Evolutionary conservation across 2,329 filamentous ascomycete species (phyloP).

Genomic region (Aotearoamyces nothofagi): DNA sequence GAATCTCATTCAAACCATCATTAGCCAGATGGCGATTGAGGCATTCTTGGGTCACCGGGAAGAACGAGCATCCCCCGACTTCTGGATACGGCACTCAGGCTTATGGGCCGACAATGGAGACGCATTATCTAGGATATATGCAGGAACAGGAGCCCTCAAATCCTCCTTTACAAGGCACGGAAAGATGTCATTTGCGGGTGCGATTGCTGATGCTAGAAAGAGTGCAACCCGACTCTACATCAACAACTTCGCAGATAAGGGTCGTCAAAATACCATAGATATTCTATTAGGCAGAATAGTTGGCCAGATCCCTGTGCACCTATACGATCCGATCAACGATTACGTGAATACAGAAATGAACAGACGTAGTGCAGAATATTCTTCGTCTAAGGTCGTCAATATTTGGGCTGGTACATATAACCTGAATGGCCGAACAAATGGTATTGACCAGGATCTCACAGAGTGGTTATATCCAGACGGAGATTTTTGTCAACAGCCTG

Average conservation of each 20-base stretch:
- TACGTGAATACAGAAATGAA: slow-evolving; percentile 65
- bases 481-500: slow-evolving; percentile 46
- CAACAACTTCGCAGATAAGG: slow-evolving; percentile 94
- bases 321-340: slow-evolving; percentile 93
- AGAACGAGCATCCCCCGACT: slow-evolving; percentile 57
- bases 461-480: slow-evolving; percentile 69
- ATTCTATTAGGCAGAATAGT: slow-evolving; percentile 76
- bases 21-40: slow-evolving; percentile 86
- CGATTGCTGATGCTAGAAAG: slow-evolving; percentile 89
- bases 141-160: slow-evolving; percentile 88
- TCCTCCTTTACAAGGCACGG: slow-evolving; percentile 88
- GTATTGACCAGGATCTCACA: slow-evolving; percentile 65
- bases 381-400: slow-evolving; percentile 55
- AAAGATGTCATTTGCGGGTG: slow-evolving; percentile 89
- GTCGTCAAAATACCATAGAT: slow-evolving; percentile 86
- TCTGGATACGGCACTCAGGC: slow-evolving; percentile 84
- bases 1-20: slow-evolving; percentile 89
- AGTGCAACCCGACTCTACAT: slow-evolving; percentile 89
- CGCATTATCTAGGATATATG: slow-evolving; percentile 85
- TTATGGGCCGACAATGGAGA: slow-evolving; percentile 98
- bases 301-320: slow-evolving; percentile 66
- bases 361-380: slow-evolving; percentile 56
- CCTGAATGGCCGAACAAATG: slow-evolving; percentile 73
- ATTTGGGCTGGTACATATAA: slow-evolving; percentile 86
- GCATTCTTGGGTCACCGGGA: slow-evolving; percentile 62